Percentiles rank a stretch among this genome's conserved stretches.
phyloP scores from a whole-genome alignment of 176 grass and related monocot genomes.

The Elaeis guineensis region DNA sequence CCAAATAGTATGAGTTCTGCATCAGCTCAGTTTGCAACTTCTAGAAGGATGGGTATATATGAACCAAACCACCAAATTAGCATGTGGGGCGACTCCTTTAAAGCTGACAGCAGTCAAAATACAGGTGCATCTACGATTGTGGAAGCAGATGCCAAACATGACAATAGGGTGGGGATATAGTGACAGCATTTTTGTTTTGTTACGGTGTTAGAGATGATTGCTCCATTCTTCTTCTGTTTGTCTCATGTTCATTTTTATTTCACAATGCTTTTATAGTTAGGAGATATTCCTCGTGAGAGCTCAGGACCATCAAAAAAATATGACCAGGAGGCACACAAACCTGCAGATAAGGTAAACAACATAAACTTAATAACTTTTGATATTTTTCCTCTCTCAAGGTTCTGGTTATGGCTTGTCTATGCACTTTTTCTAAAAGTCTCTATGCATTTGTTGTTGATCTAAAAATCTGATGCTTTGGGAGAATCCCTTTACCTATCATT shows the following conservation, averaged over 20 bases:
- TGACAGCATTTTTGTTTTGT: too few species aligned
- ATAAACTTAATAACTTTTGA: too few species aligned
- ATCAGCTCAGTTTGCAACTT: constrained; percentile 57
- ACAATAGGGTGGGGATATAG: constrained; percentile 29
- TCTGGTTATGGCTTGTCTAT: too few species aligned
- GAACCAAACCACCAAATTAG: constrained; percentile 34
- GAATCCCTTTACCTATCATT: too few species aligned
- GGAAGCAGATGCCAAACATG: constrained; percentile 54
- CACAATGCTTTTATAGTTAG: constrained; percentile 6
- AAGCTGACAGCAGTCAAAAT: constrained; percentile 54
- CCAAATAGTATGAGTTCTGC: constrained; percentile 65
- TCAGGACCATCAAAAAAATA: constrained; percentile 9
- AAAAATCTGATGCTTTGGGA: too few species aligned
- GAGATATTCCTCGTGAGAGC: constrained; percentile 13
- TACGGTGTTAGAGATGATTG: neutral
- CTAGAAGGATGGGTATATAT: constrained; percentile 53
- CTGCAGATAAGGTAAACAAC: constrained; percentile 16
- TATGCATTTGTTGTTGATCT: too few species aligned
- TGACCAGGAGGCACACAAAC: constrained; percentile 22
- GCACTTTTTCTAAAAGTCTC: too few species aligned
- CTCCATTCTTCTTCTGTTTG: neutral
- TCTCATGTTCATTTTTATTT: constrained; percentile 11
- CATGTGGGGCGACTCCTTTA: constrained; percentile 68
- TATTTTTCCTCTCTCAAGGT: too few species aligned
- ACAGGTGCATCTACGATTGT: constrained; percentile 54